Evolutionary conservation across 345 rosid genomes (phyloP), one percentile per base, ranked within the genome.

Genomic region (Triadica sebifera): DNA sequence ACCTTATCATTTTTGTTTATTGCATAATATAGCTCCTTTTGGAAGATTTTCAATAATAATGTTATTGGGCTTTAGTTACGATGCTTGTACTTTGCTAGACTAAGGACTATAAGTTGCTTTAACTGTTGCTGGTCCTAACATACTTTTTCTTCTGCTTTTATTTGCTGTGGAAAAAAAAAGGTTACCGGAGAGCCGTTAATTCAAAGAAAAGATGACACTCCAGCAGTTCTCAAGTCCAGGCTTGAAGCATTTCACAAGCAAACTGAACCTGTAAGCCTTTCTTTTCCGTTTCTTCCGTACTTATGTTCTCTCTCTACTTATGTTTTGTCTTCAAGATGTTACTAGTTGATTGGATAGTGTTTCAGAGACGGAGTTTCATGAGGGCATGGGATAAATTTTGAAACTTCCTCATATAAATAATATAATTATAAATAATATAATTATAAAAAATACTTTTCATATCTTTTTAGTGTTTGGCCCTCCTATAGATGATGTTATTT

Each of bases 141-240:
- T 57, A 5, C 51, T 43, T 56, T 20, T 29, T 37, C 55, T 17
- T 29, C 34, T 29, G 34, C 8, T 58, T 12, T 74, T 60, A 19
- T 12, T 19, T 37, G 51, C 12, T 69, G 61, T 11, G 12, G 22
- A 8, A 43, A 34, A 43, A 39, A 49, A 65, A 74, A 94, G 98
- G 90, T 88, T 16, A 94, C 95, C 7, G 94, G 98, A 78, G 98
- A 92, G 69, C 91, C 93, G 61, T 78, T 91, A 86, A 89, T 94
- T 81, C 98, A 92, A 74, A 94, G 97, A 51, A 91, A 91, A 84
- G 98, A 94, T 63, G 98, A 94, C 77, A 91, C 91, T 62, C 91
- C 89, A 0, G 94, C 89, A 73, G 97, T 94, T 69, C 90, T 94
- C 15, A 92, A 76, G 79, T 91, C 96, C 45, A 89, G 98, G 82